Evolutionary conservation across 2,329 filamentous ascomycete species (phyloP), one percentile per base, ranked within the genome.

Genomic region (Byssoonygena ceratinophila): DNA sequence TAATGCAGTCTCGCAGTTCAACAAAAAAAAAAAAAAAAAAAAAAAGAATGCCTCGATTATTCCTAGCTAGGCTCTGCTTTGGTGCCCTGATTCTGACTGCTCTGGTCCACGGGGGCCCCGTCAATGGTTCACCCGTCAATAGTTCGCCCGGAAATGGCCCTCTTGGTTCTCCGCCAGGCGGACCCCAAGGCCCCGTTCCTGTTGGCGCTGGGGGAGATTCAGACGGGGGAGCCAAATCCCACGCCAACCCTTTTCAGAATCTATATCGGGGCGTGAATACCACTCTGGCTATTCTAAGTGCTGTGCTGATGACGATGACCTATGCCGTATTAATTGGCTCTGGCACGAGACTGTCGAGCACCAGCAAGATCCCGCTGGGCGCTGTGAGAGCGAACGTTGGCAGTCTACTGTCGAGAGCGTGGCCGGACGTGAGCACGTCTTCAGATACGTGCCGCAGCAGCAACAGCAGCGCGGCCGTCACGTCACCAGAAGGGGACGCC

Each of bases 291-390:
- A n/a, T 53, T 3, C 37, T 53, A 11, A 53, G 51, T 27, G 34
- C 51, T 7, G 14, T 34, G 25, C 16, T 53, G 43, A 53, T 53
- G 44, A 53, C 51, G 8, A 34, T 47, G 36, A 53, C 51, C 11
- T 53, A 53, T 43, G 51, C 43, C 1, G 51, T 53, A 16, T 22
- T 53, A 25, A 53, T 53, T 22, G 51, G 51, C 6, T 44, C 51
- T 11, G 51, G 51, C 2, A 53, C 51, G 25, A 53, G 43, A 14
- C 23, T 53, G 25, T 46, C 51, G n/a, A 53, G 43, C 9, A 53
- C 51, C 5, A 53, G 51, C 36, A 53, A 53, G 29, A 31, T 53
- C 8, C 51, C 51, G 22, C 36, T 53, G 25, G 44, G 36, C 8
- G 23, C 43, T 3, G 18, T 53, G 12, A 53, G 36, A 16, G 29